Base-by-base conservation (phyloP, 805 yeast genomes). In the Candida patagonica region DNA sequence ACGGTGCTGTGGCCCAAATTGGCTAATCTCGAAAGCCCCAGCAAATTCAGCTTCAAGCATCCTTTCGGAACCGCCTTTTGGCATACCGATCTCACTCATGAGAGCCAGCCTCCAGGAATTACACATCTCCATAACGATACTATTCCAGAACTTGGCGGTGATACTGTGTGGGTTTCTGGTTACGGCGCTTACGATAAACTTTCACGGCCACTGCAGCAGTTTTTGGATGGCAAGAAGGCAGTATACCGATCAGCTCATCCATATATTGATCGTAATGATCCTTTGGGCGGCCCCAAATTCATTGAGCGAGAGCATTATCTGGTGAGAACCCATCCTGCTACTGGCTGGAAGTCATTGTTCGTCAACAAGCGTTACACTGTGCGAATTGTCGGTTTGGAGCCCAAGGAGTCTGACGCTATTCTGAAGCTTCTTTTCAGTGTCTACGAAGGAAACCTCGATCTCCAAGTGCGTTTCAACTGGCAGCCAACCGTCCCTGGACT, bases 311-410 rank as follows among this genome's bases (percentile, higher is more conserved):
- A 51, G 43, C 83, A 77, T 56, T 81, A 80, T 2, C 47, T 77
- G 20, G 68, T 77, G 26, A 68, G 81, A 60, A 73, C 80, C 29
- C 78, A 78, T 49, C 82, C 83, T 7, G 78, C 70, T 10, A 76
- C 81, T 22, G 80, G 80, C 32, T 67, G 75, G 73, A 77, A 76
- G 56, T 61, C 76, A 1, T 58, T 76, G 46, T 76, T 62, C 44
- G 73, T 74, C 31, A 74, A 74, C 57, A 65, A 75, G 35, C 59
- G 64, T 16, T 65, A 66, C 67, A 74, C 78, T 10, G 61, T 53
- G 32, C 62, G 73, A 43, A 74, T 75, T 42, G 66, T 68, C 6
- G 80, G 78, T 0, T 61, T 75, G 39, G 67, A 69, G 40, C 66
- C 68, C 19, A 71, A 60, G 37, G 80, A 76, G 56, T 63, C 71